Evolutionary conservation across 2,329 filamentous ascomycete genomes (phyloP).

Genomic region (Thermomyces lanuginosus): DNA sequence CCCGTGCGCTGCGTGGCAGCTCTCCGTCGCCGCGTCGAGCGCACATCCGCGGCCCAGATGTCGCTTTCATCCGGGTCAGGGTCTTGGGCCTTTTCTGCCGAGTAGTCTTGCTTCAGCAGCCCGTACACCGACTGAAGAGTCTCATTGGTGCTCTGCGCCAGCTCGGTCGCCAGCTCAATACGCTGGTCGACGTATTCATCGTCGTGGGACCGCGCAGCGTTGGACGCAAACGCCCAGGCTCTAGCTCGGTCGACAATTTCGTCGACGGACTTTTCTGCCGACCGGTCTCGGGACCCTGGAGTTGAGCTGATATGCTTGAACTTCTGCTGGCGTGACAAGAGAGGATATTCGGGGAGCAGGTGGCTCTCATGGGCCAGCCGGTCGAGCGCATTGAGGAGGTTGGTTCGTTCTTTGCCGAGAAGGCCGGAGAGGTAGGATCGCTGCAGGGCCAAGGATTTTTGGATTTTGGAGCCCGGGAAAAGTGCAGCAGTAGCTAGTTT

Average conservation of each 20-base stretch:
- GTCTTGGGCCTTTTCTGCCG: slow-evolving; percentile 9
- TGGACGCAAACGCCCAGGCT: slow-evolving; percentile 26
- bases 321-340: slow-evolving; percentile 19
- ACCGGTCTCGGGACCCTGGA: slow-evolving; percentile 8
- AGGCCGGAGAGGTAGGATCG: slow-evolving; percentile 22
- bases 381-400: slow-evolving; percentile 20
- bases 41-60: slow-evolving; percentile 18
- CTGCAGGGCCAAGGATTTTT: slow-evolving; percentile 22
- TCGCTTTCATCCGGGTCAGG: slow-evolving; percentile 12
- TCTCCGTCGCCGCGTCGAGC: slow-evolving; percentile 9
- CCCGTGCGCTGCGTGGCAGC: slow-evolving; percentile 14
- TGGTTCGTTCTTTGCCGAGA: slow-evolving; percentile 23
- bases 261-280: slow-evolving; percentile 12
- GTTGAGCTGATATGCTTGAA: slow-evolving; percentile 19
- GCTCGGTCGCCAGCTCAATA: slow-evolving; percentile 16
- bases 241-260: slow-evolving; percentile 20
- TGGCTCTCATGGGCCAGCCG: slow-evolving; percentile 28
- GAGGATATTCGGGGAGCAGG: slow-evolving; percentile 26
- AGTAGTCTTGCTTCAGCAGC: slow-evolving; percentile 19
- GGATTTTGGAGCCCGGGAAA: slow-evolving; percentile 19
- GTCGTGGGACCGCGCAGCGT: slow-evolving; percentile 16
- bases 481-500: slow-evolving; percentile 18
- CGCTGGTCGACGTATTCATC: slow-evolving; percentile 20
- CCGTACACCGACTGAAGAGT: slow-evolving; percentile 18
- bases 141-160: slow-evolving; percentile 14